Evolutionary conservation across 139 green algal genomes (phyloP), one percentile per base, ranked within the genome.

Genomic region (Coelastrella sp.): DNA sequence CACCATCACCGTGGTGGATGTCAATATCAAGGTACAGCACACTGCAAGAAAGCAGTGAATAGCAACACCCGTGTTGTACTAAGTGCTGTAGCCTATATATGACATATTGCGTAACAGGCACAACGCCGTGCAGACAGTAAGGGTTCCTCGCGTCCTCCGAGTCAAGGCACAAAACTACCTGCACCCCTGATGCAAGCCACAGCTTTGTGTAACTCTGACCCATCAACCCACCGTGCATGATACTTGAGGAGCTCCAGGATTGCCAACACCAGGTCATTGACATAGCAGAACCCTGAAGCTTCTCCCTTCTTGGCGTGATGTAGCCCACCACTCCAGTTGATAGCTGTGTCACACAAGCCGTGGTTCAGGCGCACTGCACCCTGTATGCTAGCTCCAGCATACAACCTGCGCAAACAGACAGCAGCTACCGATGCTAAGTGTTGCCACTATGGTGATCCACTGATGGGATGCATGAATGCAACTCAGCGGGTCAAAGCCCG

Each of bases 201-300:
- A 47, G 32, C 32, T 47, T 19, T 47, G 32, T 47, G 32, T 47
- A 1, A 1, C 32, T 47, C 1, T 47, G 32, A 1, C 32, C 32
- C 32, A 47, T 0, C n/a, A 7, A 8, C 86, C 20, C 23, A 90
- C 86, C 98, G 94, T 1, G 95, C 90, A 91, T 99, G 96, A 83
- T 97, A 94, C 92, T 99, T 99, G 19, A 99, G 96, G 85, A 99
- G 95, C 93, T 99, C 98, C 80, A 99, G 92, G 57, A 99, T 99
- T 80, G 94, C 98, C 60, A 99, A 93, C 85, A 99, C 98, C 58
- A 99, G 94, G 92, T 99, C 98, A 91, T 99, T 99, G 2, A 99
- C 92, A 83, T 99, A 99, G 91, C 98, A 99, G 83, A 99, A 99
- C 16, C 98, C 98, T 84, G 86, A 92, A 0, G 94, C 94, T 87